These are phyloP conservation scores for Nicotiana knightiana DNA, from an alignment of 257 asterid genomes.

Conservation along the genomic window DNA sequence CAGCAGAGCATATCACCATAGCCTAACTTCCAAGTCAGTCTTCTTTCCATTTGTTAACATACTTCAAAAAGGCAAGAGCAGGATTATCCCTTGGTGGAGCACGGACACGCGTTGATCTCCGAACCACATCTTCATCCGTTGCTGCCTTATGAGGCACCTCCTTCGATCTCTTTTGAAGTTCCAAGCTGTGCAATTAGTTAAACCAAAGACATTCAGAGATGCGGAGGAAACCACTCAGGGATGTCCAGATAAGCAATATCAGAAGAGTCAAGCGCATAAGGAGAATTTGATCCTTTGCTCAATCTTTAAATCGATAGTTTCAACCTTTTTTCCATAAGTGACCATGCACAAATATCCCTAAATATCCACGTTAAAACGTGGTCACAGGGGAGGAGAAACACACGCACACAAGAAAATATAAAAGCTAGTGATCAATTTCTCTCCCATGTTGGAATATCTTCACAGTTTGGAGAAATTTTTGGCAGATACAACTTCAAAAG, in stretches of 20 bases:
- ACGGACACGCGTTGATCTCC: conserved; percentile 89
- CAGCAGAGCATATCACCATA: background rate
- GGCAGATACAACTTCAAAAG: background rate
- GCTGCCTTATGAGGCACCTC: conserved; percentile 42
- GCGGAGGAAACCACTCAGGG: background rate
- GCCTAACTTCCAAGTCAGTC: conserved; percentile 14
- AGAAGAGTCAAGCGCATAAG: background rate
- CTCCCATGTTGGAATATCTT: background rate
- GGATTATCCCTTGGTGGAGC: conserved; percentile 77
- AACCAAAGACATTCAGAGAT: background rate
- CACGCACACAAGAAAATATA: background rate
- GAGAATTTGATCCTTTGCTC: background rate
- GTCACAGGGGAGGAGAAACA: background rate
- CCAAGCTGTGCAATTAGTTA: conserved; percentile 40
- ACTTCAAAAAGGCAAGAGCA: conserved; percentile 72
- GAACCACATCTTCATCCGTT: conserved; percentile 68
- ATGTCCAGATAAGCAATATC: background rate
- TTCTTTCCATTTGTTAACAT: conserved; percentile 86
- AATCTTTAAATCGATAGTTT: background rate
- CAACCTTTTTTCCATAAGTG: background rate
- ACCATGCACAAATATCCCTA: background rate
- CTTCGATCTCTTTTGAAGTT: conserved; percentile 56
- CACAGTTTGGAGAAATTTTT: background rate
- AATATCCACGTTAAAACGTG: no score
- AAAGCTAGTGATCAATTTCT: no score